Base-by-base conservation (phyloP, 495 filamentous ascomycete genomes). In the Daldinia grandis region DNA sequence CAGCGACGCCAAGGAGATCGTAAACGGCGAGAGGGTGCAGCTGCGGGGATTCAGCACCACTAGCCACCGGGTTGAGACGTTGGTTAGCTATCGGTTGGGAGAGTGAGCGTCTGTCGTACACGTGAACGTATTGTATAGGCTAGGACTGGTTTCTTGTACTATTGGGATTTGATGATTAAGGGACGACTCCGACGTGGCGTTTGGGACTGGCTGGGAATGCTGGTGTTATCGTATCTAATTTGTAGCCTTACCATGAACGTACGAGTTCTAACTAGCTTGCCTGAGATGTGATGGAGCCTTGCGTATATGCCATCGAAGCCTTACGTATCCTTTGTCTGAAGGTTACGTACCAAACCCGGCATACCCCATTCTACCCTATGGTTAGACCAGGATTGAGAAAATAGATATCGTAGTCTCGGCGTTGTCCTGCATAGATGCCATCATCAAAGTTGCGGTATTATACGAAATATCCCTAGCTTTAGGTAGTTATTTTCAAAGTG, bases 1-100 rank as follows among this genome's bases (percentile, higher is more conserved):
- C 81, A 96, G 93, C 74, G 95, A 99, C 77, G 94, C 96, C 53
- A 98, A 97, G 82, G 95, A 99, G 84, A 97, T 99, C 73, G 90
- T 90, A 76, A 93, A 95, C 74, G 95, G 92, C 15, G 95, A 99
- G 84, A 94, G 97, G 77, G 95, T 99, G 8, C 93, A 96, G 79
- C 81, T 99, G 71, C 85, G 96, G 73, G 97, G 95, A 64, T 99
- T 98, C 80, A 97, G 94, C 78, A 99, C 95, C 5, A 93, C 90
- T 64, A 95, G 88, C 72, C 95, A 99, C 78, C 85, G 90, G 7
- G 96, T 99, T 3, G 96, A 97, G 76, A 98, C 95, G 4, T 77
- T 97, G 42, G 95, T 99, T 42, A 97, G 92, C 81, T 99, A 99
- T 80, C 87, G 93, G 76, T 40, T 89, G 56, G 80, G 75, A 2